Evolutionary conservation across 2,329 filamentous ascomycete species (phyloP), one percentile per base, ranked within the genome.

Genomic region (Colletotrichum neosansevieriae): DNA sequence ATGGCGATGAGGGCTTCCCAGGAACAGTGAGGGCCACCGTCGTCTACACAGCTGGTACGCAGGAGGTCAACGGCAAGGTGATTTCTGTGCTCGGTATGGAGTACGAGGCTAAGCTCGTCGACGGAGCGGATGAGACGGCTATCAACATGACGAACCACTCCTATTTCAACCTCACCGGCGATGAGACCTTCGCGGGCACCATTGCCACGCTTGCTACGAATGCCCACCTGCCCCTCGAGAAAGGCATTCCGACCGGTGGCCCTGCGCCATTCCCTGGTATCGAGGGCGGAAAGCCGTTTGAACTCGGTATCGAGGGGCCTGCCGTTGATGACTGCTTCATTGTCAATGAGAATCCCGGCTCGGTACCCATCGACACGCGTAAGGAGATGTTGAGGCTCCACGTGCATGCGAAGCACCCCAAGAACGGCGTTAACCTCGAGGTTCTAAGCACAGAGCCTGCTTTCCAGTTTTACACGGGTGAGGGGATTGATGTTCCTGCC

Each of bases 101-200:
- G 79, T 98, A 97, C 77, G 92, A 97, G 83, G 94, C 92, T 19
- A 89, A 93, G 79, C 85, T 98, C 53, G 85, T 94, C 3, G 69
- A 63, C 42, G 91, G 92, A 57, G 91, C 90, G 12, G 90, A 94
- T n/a, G 95, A 98, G 85, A 98, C 95, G 0, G 90, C 90, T 47
- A 88, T 98, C 78, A 97, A 94, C 81, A 87, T 98, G 81, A 98
- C 96, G 57, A 99, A 98, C 82, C 95, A 99, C 83, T 97, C 93
- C 44, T 92, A 92, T 82, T 92, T 92, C 79, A 91, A 91, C 79
- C 84, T 91, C 38, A 81, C 83, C 3, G 84, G 84, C 73, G 80
- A 79, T 40, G 77, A 82, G 15, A 83, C 85, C 17, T 86, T 88
- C 67, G 85, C 85, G 60, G 86, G 84, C 71, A 89, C 87, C 10